Evolutionary conservation across 129 eudicot species (phyloP).

Genomic region (Escallonia rubra): DNA sequence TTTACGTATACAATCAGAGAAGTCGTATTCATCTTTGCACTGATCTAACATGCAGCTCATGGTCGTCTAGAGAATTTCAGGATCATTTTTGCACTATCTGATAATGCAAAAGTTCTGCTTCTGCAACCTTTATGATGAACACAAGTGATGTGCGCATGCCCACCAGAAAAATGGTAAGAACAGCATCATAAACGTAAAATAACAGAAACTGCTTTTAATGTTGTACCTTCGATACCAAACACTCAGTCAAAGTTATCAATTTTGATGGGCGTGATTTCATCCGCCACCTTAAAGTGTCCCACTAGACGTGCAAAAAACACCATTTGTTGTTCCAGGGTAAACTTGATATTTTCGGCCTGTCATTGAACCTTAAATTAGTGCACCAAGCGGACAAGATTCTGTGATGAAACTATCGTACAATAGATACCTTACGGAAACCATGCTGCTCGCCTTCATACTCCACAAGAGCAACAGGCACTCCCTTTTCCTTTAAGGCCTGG

Average conservation of each 20-base stretch:
- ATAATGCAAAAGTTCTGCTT: too few relatives aligned
- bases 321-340: constrained; percentile 96
- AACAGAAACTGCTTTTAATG: neutral
- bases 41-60: neutral
- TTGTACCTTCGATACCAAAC: neutral
- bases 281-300: constrained; percentile 80
- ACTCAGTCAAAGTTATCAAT: constrained; percentile 76
- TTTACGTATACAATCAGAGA: neutral
- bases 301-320: constrained; percentile 88
- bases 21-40: constrained; percentile 3
- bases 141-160: neutral
- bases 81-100: too few relatives aligned
- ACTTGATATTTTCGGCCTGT: constrained; percentile 98
- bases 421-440: constrained; percentile 91
- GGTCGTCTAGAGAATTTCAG: too few relatives aligned
- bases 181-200: neutral
- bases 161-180: neutral
- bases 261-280: constrained; percentile 62
- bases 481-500: constrained; percentile 77
- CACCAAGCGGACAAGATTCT: neutral
- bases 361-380: neutral
- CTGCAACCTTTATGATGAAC: neutral
- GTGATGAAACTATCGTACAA: too few relatives aligned
- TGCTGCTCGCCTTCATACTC: constrained; percentile 98
- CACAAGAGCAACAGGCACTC: constrained; percentile 91